A percentile compares a stretch with the other conserved stretches of the same genome.
phyloP scores from a whole-genome alignment of 2,329 filamentous ascomycete genomes.

The Aspergillus ustus region DNA sequence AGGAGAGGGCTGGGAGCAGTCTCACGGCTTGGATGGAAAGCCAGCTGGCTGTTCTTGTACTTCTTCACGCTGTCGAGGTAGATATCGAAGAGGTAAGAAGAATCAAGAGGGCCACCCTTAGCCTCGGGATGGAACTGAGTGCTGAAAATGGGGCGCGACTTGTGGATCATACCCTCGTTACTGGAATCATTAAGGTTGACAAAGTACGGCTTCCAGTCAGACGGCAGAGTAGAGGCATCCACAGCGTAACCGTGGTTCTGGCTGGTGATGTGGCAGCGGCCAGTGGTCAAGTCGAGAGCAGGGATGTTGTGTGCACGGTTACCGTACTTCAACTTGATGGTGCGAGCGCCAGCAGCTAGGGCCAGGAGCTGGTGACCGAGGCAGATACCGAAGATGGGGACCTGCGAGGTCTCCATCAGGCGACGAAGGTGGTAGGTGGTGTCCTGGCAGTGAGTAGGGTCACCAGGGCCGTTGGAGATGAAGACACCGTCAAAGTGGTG shows the following conservation, averaged over 20 bases:
- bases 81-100: slow-evolving; percentile 93
- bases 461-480: slow-evolving; percentile 97
- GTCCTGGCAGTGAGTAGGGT: slow-evolving; percentile 94
- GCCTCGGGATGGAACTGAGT: slow-evolving; percentile 99
- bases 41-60: slow-evolving; percentile 82
- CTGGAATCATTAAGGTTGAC: slow-evolving; percentile 97
- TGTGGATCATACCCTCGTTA: slow-evolving; percentile 98
- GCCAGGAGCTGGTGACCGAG: slow-evolving; percentile 95
- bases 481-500: slow-evolving; percentile 98
- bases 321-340: slow-evolving; percentile 98
- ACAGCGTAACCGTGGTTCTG: slow-evolving; percentile 99
- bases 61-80: slow-evolving; percentile 87
- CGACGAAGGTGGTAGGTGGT: slow-evolving; percentile 91
- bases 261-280: slow-evolving; percentile 96
- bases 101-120: slow-evolving; percentile 95
- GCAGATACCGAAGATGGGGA: slow-evolving; percentile 97
- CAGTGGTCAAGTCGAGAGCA: slow-evolving; percentile 89
- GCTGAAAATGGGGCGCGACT: slow-evolving; percentile 93
- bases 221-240: slow-evolving; percentile 78
- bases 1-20: slow-evolving; percentile 86
- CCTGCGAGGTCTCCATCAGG: slow-evolving; percentile 86
- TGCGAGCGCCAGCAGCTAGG: slow-evolving; percentile 83
- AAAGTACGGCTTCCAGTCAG: slow-evolving; percentile 97
- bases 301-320: slow-evolving; percentile 99
- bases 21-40: slow-evolving; percentile 73